Evolutionary conservation across 352 stramenopile genomes (phyloP).

Genomic region (Pilasporangium apinafurcum): DNA sequence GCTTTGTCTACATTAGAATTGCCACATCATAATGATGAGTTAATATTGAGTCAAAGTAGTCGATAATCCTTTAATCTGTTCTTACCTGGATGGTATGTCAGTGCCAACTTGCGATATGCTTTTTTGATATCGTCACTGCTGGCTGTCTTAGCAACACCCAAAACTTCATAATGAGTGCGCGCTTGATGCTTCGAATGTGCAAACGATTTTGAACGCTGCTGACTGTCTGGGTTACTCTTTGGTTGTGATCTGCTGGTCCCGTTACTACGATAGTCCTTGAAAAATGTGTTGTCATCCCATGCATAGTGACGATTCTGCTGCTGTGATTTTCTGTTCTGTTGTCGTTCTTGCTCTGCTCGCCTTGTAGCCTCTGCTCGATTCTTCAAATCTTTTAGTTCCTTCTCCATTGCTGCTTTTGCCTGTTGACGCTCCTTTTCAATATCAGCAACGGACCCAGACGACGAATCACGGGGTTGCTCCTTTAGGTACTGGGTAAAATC

Average conservation of each 20-base stretch:
- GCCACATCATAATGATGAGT: no score
- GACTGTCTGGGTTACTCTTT: slow-evolving; percentile 13
- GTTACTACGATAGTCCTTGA: slow-evolving; percentile 35
- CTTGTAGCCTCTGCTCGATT: slow-evolving; percentile 31
- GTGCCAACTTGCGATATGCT: slow-evolving; percentile 84
- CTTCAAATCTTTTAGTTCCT: slow-evolving; percentile 25
- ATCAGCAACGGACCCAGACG: slow-evolving; percentile 12
- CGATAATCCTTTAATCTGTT: not conserved
- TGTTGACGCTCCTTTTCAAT: slow-evolving; percentile 43
- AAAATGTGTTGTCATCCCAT: slow-evolving; percentile 47
- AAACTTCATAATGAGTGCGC: slow-evolving; percentile 77
- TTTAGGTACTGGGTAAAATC: slow-evolving; percentile 73
- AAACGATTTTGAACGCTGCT: no score
- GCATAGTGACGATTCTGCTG: slow-evolving; percentile 22
- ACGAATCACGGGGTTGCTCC: slow-evolving; percentile 21
- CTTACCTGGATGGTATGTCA: slow-evolving; percentile 82
- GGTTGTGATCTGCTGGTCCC: slow-evolving; percentile 7
- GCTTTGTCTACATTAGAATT: slow-evolving; percentile 50
- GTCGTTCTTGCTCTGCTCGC: slow-evolving; percentile 34
- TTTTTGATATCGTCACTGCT: slow-evolving; percentile 81
- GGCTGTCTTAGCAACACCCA: slow-evolving; percentile 49
- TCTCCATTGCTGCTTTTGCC: slow-evolving; percentile 41
- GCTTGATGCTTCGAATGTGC: slow-evolving; percentile 8
- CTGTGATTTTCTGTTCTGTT: no score
- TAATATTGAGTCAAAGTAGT: no score